phyloP scores from a whole-genome alignment of 2,329 filamentous ascomycete genomes.

The Bipolaris oryzae region DNA sequence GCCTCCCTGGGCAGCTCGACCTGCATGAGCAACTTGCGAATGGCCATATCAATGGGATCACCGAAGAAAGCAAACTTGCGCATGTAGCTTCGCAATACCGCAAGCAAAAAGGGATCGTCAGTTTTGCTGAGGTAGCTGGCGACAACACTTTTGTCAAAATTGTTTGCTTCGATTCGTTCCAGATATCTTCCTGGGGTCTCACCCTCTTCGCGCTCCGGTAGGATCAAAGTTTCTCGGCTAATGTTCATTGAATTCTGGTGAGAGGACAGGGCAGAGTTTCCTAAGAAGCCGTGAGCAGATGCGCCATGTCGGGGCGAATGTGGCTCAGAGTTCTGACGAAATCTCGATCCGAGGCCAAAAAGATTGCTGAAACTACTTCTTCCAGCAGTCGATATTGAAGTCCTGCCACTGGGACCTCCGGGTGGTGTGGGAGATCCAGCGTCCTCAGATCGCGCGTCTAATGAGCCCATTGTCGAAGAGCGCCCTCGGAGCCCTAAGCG shows the following conservation, averaged over 20 bases:
- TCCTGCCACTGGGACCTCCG: slow-evolving; percentile 59
- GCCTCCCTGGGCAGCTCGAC: slow-evolving; percentile 96
- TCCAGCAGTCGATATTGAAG: slow-evolving; percentile 81
- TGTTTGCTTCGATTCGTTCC: slow-evolving; percentile 77
- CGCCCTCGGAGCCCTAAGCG: slow-evolving; percentile 70
- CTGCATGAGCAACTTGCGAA: slow-evolving; percentile 94
- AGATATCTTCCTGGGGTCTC: slow-evolving; percentile 92
- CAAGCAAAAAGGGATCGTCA: slow-evolving; percentile 80
- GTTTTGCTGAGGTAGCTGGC: slow-evolving; percentile 85
- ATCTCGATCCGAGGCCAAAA: slow-evolving; percentile 73
- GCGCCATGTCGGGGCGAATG: slow-evolving; percentile 66
- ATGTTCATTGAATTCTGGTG: slow-evolving; percentile 85
- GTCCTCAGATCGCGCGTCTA: slow-evolving; percentile 74
- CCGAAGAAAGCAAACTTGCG: slow-evolving; percentile 93
- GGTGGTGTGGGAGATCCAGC: slow-evolving; percentile 66
- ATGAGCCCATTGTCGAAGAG: slow-evolving; percentile 88
- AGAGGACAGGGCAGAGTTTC: slow-evolving; percentile 73
- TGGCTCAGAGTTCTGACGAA: slow-evolving; percentile 82
- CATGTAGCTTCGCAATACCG: slow-evolving; percentile 93
- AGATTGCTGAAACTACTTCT: slow-evolving; percentile 92
- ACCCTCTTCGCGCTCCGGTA: slow-evolving; percentile 82
- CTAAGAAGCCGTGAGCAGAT: slow-evolving; percentile 62
- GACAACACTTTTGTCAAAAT: slow-evolving; percentile 79
- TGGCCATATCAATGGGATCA: slow-evolving; percentile 96
- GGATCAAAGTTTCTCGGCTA: slow-evolving; percentile 68